Conservation (phyloP, 495 filamentous ascomycete genomes). For the Annulohypoxylon stygium region DNA sequence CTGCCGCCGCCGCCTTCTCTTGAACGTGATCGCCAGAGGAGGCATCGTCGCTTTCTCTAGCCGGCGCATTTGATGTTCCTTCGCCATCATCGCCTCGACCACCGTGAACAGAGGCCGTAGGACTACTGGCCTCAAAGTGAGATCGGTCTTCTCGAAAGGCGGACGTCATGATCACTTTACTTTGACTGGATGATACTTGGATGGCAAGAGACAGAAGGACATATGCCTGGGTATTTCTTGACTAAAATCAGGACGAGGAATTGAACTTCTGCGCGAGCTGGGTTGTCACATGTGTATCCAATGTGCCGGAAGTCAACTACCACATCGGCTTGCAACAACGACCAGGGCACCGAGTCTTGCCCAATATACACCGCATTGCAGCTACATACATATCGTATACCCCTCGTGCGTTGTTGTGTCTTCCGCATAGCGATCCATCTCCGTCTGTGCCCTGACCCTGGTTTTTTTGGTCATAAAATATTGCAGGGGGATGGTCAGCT, state of each 20-base stretch:
- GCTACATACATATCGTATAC: constrained; percentile 17
- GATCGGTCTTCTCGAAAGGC: constrained; percentile 48
- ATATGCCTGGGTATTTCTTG: background rate
- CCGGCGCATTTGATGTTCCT: constrained; percentile 31
- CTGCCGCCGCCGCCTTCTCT: constrained; percentile 45
- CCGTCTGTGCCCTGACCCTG: constrained; percentile 22
- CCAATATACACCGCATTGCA: constrained; percentile 5
- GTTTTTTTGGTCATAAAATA: constrained; percentile 26
- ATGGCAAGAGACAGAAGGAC: constrained; percentile 26
- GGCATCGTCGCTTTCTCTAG: constrained; percentile 34
- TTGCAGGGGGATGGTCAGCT: constrained; percentile 41
- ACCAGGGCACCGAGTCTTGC: constrained; percentile 3
- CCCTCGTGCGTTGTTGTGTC: constrained; percentile 31
- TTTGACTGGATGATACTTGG: constrained; percentile 18
- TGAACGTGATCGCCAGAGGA: constrained; percentile 46
- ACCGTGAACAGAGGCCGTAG: constrained; percentile 43
- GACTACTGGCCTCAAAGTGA: constrained; percentile 41
- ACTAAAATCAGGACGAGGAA: constrained; percentile 23
- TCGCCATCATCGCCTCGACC: constrained; percentile 39
- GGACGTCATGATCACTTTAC: constrained; percentile 48
- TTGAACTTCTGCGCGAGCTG: constrained; percentile 27
- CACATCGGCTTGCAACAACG: constrained; percentile 7
- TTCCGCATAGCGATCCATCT: constrained; percentile 29
- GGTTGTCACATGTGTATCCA: constrained; percentile 25
- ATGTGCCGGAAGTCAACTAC: constrained; percentile 9